A percentile compares a stretch with the other conserved stretches of the same genome.
Conservation (phyloP, 2,329 filamentous ascomycete genomes). For the Aspergillus quadricinctus region DNA sequence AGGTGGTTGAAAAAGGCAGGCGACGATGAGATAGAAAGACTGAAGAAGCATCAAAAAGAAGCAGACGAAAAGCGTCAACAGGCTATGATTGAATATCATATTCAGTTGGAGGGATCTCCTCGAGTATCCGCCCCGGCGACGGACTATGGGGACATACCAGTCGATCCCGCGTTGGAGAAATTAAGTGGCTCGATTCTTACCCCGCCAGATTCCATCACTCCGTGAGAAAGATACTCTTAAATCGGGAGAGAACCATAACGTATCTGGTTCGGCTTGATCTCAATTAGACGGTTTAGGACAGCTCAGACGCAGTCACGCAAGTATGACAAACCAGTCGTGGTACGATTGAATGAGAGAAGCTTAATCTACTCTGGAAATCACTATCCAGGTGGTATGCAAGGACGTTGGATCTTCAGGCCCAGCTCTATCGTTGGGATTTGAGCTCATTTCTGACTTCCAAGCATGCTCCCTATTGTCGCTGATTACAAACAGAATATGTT, state of each 20-base stretch:
- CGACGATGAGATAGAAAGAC: slow-evolving; percentile 46
- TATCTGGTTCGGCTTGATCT: background rate
- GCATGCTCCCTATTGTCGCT: background rate
- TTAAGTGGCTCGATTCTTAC: slow-evolving; percentile 14
- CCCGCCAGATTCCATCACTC: slow-evolving; percentile 2
- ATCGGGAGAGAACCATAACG: background rate
- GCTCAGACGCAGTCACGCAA: background rate
- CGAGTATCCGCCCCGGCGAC: slow-evolving; percentile 3
- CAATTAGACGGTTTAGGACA: background rate
- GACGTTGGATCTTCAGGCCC: background rate
- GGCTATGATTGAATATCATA: slow-evolving; percentile 42
- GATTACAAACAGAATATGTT: background rate
- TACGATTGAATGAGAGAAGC: background rate
- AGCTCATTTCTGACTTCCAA: background rate
- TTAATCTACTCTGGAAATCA: background rate
- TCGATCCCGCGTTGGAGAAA: slow-evolving; percentile 40
- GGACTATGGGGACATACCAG: slow-evolving; percentile 32
- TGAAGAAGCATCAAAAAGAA: slow-evolving; percentile 49
- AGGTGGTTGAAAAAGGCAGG: slow-evolving; percentile 66
- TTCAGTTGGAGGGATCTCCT: slow-evolving; percentile 32
- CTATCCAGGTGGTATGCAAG: background rate
- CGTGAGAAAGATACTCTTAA: background rate
- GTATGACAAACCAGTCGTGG: background rate
- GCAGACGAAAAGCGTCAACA: slow-evolving; percentile 51
- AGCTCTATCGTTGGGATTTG: background rate